A percentile compares a stretch with the other conserved stretches of the same genome.
Conservation (phyloP, 768 basidiomycete species). For the Trametes gibbosa region DNA sequence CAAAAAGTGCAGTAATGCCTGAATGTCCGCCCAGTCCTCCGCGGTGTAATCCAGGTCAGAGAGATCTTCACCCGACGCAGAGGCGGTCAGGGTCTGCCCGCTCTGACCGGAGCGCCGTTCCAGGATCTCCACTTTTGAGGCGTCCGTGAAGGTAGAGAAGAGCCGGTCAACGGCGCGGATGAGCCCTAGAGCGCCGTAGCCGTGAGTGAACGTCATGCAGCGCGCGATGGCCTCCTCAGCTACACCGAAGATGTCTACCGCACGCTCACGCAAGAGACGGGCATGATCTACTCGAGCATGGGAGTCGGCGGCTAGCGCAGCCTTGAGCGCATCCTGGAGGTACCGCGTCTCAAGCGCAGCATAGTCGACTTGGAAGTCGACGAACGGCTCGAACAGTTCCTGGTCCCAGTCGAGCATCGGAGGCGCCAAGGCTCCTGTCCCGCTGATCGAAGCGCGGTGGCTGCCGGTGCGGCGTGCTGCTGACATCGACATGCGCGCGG, state of each 20-base stretch:
- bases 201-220: constrained; percentile 81
- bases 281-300: constrained; percentile 50
- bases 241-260: constrained; percentile 68
- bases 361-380: constrained; percentile 88
- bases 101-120: constrained; percentile 19
- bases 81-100: constrained; percentile 30
- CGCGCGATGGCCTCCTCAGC: constrained; percentile 80
- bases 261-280: constrained; percentile 69
- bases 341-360: constrained; percentile 69
- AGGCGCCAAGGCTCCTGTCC: constrained; percentile 13
- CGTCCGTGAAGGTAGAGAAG: constrained; percentile 67
- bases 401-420: constrained; percentile 72
- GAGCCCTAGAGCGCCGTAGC: constrained; percentile 76
- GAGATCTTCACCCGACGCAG: constrained; percentile 55
- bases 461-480: constrained; percentile 29
- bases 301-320: constrained; percentile 43
- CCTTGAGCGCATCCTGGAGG: constrained; percentile 57
- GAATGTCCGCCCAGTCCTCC: constrained; percentile 88
- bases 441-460: constrained; percentile 31
- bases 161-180: constrained; percentile 72
- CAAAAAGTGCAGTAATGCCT: constrained; percentile 76
- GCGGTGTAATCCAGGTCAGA: constrained; percentile 79
- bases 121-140: constrained; percentile 54
- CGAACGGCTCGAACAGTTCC: constrained; percentile 90
- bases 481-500: constrained; percentile 31